These are phyloP conservation scores for Adansonia gregorii DNA, from an alignment of 441 rosid genomes.

Conservation along the genomic window DNA sequence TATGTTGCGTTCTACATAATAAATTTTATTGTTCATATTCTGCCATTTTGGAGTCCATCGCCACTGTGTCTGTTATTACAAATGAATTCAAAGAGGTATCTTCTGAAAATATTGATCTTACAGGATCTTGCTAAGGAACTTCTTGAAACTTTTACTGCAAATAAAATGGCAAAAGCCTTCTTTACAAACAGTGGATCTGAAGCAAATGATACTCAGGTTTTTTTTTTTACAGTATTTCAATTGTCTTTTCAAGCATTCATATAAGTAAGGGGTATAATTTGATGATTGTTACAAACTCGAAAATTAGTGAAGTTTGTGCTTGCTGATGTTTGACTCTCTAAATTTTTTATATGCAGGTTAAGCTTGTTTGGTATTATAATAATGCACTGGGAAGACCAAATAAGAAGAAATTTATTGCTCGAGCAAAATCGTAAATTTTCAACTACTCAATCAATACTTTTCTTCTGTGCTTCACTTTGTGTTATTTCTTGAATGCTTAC, in stretches of 20 bases:
- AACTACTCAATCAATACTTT: not conserved
- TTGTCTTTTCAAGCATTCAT: not conserved
- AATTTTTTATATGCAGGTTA: conserved; percentile 51
- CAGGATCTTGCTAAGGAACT: conserved; percentile 97
- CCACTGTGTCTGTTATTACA: conserved; percentile 16
- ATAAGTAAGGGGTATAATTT: not conserved
- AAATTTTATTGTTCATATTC: conserved; percentile 7
- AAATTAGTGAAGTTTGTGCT: not conserved
- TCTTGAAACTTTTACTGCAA: conserved; percentile 78
- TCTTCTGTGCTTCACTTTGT: not conserved
- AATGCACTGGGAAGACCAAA: conserved; percentile 78
- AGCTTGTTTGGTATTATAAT: conserved; percentile 79
- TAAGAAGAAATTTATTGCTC: conserved; percentile 81
- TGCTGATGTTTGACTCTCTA: conserved; percentile 14
- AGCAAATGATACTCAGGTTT: conserved; percentile 96
- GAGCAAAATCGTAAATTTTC: conserved; percentile 58
- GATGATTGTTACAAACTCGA: not conserved
- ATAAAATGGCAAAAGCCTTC: conserved; percentile 87
- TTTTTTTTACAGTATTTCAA: not conserved
- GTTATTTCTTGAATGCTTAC: conserved; percentile 16
- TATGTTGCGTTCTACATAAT: conserved; percentile 3
- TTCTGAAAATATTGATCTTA: conserved; percentile 18
- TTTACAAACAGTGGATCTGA: conserved; percentile 97
- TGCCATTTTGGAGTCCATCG: not conserved
- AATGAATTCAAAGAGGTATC: conserved; percentile 8